phyloP scores from a whole-genome alignment of 768 basidiomycete genomes.

The Austroboletus eburneus region DNA sequence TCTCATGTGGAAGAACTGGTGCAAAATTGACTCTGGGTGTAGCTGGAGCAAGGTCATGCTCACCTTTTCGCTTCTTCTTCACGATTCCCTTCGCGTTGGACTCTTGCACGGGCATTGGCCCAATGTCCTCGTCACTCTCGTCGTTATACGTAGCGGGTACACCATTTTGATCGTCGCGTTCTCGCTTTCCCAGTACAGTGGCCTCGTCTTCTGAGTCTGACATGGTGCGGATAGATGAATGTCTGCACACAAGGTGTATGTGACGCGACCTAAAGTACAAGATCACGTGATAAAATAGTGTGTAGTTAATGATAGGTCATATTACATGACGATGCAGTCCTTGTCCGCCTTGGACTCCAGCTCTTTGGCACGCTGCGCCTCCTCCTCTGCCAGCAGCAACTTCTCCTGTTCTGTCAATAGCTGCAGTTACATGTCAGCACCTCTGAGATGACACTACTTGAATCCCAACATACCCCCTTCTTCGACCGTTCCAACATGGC shows the following conservation, averaged over 20 bases:
- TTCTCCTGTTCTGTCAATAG: constrained; percentile 65
- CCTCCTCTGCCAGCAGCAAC: constrained; percentile 50
- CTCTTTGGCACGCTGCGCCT: constrained; percentile 37
- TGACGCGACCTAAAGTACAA: too few species aligned
- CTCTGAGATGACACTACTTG: not conserved
- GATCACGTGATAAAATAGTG: constrained; percentile 9
- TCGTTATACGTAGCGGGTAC: constrained; percentile 27
- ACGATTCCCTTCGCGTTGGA: constrained; percentile 32
- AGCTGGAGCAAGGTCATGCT: constrained; percentile 17
- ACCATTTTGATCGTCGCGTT: constrained; percentile 34
- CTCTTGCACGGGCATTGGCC: constrained; percentile 83
- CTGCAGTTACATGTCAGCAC: constrained; percentile 29
- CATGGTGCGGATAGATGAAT: constrained; percentile 27
- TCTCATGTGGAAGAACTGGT: constrained; percentile 89
- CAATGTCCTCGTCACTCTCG: constrained; percentile 73
- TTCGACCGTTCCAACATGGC: constrained; percentile 69
- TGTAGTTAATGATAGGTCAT: not conserved
- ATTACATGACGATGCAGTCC: constrained; percentile 59
- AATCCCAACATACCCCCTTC: constrained; percentile 58
- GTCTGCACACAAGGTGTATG: too few species aligned
- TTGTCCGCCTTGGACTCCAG: constrained; percentile 29
- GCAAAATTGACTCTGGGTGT: constrained; percentile 10
- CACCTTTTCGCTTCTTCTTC: constrained; percentile 86
- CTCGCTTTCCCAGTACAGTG: constrained; percentile 63
- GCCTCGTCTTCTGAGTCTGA: constrained; percentile 46